Evolutionary conservation across 345 rosid species (phyloP).

Genomic region (Gossypium raimondii): DNA sequence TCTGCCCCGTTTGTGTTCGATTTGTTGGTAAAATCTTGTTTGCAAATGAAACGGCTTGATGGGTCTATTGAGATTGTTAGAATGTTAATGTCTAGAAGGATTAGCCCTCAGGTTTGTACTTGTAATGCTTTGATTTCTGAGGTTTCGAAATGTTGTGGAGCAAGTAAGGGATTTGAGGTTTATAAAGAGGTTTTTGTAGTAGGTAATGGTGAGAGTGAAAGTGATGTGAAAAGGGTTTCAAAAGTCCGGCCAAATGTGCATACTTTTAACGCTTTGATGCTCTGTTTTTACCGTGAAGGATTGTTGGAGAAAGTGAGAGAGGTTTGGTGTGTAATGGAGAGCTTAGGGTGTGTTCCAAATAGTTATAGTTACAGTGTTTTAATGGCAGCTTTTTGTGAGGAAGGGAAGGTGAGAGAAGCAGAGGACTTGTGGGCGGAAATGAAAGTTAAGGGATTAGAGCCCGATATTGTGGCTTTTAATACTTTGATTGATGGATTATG

Average conservation of each 20-base stretch:
- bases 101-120: constrained; percentile 47
- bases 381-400: constrained; percentile 49
- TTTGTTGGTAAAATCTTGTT: constrained; percentile 58
- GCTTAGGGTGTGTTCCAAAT: constrained; percentile 39
- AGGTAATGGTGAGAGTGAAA: constrained; percentile 20
- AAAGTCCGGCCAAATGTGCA: constrained; percentile 49
- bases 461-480: constrained; percentile 57
- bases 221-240: constrained; percentile 23
- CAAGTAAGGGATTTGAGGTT: constrained; percentile 43
- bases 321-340: constrained; percentile 62
- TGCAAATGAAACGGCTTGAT: constrained; percentile 57
- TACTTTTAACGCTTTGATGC: constrained; percentile 64
- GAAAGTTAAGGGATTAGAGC: constrained; percentile 42
- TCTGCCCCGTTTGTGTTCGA: constrained; percentile 89
- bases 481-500: constrained; percentile 70
- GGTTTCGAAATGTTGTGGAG: constrained; percentile 43
- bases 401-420: constrained; percentile 56
- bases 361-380: constrained; percentile 49
- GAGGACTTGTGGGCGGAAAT: constrained; percentile 65
- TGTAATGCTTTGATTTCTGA: constrained; percentile 52
- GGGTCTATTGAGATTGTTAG: constrained; percentile 53
- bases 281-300: constrained; percentile 53
- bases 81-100: constrained; percentile 53
- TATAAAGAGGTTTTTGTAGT: constrained; percentile 57
- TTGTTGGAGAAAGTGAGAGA: constrained; percentile 53